Percentiles rank a stretch among this genome's conserved stretches.
Evolutionary conservation across 257 asterid genomes (phyloP).

Genomic region (Perilla frutescens): DNA sequence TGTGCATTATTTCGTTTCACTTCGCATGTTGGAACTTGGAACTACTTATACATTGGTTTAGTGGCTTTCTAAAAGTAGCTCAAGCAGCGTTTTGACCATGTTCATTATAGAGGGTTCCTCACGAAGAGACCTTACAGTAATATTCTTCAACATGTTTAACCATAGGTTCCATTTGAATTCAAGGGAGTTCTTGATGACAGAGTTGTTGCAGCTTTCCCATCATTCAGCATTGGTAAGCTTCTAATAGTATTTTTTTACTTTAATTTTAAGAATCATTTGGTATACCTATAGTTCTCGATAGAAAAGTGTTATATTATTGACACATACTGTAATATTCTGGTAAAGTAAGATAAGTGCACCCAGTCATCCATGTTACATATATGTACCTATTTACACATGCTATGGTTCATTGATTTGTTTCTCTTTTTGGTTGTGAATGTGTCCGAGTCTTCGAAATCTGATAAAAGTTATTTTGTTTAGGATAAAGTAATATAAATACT

Average conservation of each 20-base stretch:
- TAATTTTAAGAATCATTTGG: too few species aligned
- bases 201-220: conserved; percentile 77
- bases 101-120: conserved; percentile 25
- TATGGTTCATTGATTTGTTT: conserved; percentile 32
- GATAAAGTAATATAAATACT: conserved; percentile 3
- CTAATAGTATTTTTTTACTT: too few species aligned
- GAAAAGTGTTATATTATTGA: conserved; percentile 23
- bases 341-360: conserved; percentile 6
- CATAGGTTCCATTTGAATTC: conserved; percentile 92
- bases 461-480: conserved; percentile 27
- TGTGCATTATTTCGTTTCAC: conserved; percentile 23
- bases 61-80: conserved; percentile 27
- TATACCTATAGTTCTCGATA: conserved; percentile 20
- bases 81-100: conserved; percentile 16
- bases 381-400: conserved; percentile 12
- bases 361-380: too few species aligned
- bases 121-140: conserved; percentile 9
- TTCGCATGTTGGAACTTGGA: too few species aligned
- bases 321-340: conserved; percentile 25
- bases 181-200: conserved; percentile 92
- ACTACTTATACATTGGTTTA: conserved; percentile 22
- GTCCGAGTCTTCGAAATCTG: conserved; percentile 20
- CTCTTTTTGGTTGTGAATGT: neutral
- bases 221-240: conserved; percentile 77
- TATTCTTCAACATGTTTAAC: conserved; percentile 35